A percentile compares a stretch with the other conserved stretches of the same genome.
Evolutionary conservation across 768 basidiomycete species (phyloP).

Genomic region (Pleurotus platypus): DNA sequence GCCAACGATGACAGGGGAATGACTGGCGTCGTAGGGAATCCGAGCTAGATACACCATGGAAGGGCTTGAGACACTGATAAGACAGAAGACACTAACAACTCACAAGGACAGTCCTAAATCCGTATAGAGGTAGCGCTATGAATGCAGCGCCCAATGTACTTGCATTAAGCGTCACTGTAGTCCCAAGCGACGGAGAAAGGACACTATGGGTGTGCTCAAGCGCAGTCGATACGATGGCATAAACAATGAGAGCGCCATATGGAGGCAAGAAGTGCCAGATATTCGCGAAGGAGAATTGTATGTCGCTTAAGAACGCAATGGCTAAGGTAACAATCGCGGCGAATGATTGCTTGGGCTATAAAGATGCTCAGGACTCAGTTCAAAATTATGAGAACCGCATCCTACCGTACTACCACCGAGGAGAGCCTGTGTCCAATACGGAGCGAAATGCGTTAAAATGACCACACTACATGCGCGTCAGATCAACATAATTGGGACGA

Average conservation of each 20-base stretch:
- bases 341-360: constrained; percentile 48
- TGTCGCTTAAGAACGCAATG: constrained; percentile 58
- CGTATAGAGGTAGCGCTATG: constrained; percentile 62
- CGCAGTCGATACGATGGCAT: constrained; percentile 57
- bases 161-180: constrained; percentile 51
- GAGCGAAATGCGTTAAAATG: constrained; percentile 66
- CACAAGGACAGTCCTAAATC: constrained; percentile 57
- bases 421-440: constrained; percentile 59
- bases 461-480: constrained; percentile 45
- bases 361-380: neutral
- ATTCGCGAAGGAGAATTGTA: constrained; percentile 34
- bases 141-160: constrained; percentile 60
- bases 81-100: constrained; percentile 15
- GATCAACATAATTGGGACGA: neutral
- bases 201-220: constrained; percentile 60
- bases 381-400: neutral
- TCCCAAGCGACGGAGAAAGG: constrained; percentile 55
- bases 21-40: constrained; percentile 45
- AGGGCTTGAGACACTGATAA: neutral
- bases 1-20: constrained; percentile 57
- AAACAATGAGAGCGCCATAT: constrained; percentile 60
- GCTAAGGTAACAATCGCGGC: constrained; percentile 44
- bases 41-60: constrained; percentile 31
- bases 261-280: constrained; percentile 51
- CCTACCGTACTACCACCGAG: constrained; percentile 46